Percentiles rank a stretch among this genome's conserved stretches.
Evolutionary conservation across 768 basidiomycete species (phyloP).

Genomic region (Pseudohyphozyma bogoriensis): DNA sequence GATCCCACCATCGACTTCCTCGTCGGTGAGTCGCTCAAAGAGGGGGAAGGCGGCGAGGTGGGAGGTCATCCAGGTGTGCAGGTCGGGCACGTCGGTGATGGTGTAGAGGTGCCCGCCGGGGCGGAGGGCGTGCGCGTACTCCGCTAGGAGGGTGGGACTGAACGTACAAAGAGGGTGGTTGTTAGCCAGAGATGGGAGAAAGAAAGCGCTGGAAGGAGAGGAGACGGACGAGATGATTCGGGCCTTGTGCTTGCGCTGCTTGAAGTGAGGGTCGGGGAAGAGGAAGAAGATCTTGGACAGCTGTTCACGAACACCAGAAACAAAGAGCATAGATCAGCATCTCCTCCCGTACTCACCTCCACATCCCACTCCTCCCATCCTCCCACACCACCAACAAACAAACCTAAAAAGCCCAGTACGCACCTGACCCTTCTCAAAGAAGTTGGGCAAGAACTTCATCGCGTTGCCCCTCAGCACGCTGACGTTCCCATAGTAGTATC

Average conservation of each 20-base stretch:
- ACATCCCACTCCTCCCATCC: not conserved
- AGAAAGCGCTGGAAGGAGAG: not conserved
- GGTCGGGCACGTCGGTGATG: constrained; percentile 89
- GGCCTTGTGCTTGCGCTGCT: constrained; percentile 94
- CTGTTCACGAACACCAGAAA: constrained; percentile 19
- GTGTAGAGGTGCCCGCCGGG: constrained; percentile 96
- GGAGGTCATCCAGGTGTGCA: constrained; percentile 88
- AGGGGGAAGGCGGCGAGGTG: constrained; percentile 82
- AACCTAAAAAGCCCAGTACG: constrained; percentile 10
- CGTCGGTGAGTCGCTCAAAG: constrained; percentile 68
- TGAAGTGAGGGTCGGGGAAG: constrained; percentile 99
- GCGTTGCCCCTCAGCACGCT: constrained; percentile 91
- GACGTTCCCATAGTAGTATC: constrained; percentile 64
- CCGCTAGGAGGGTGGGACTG: constrained; percentile 81
- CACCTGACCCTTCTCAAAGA: constrained; percentile 74
- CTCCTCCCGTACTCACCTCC: too few relatives aligned
- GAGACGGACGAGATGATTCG: constrained; percentile 70
- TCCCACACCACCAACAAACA: not conserved
- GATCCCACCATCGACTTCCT: constrained; percentile 50
- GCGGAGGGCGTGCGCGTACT: constrained; percentile 86
- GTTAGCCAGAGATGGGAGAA: not conserved
- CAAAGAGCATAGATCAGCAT: not conserved
- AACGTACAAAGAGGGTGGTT: not conserved
- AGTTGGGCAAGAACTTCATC: constrained; percentile 98
- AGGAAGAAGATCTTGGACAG: constrained; percentile 91